Evolutionary conservation across 768 basidiomycete species (phyloP).

Genomic region (Psilocybe sp.): DNA sequence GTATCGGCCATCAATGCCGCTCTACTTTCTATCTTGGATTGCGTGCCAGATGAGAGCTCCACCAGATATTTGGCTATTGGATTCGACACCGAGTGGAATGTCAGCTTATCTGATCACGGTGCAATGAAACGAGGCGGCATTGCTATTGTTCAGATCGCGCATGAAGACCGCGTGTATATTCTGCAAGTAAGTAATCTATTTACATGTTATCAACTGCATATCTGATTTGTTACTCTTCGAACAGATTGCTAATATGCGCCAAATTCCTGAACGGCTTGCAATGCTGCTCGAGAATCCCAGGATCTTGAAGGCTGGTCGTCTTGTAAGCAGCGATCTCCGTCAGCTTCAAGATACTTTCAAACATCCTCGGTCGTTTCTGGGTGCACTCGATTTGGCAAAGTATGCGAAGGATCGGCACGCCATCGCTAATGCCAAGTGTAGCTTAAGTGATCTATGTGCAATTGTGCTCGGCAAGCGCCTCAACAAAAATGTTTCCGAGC

Average conservation of each 20-base stretch:
- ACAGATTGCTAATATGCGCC: constrained; percentile 13
- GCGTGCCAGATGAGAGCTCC: constrained; percentile 1
- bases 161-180: constrained; percentile 11
- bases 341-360: constrained; percentile 8
- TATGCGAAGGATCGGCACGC: neutral
- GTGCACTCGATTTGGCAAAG: constrained; percentile 8
- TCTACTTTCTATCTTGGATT: constrained; percentile 12
- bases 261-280: constrained; percentile 12
- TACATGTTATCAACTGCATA: neutral
- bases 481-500: constrained; percentile 15
- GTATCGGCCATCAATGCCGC: constrained; percentile 12
- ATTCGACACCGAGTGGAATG: constrained; percentile 21
- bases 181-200: constrained; percentile 14
- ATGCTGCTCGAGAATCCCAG: constrained; percentile 12
- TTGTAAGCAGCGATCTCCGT: constrained; percentile 20
- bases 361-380: neutral
- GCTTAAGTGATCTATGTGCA: constrained; percentile 28
- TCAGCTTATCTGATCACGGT: constrained; percentile 8
- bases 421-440: constrained; percentile 4
- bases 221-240: constrained; percentile 6
- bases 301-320: constrained; percentile 21
- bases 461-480: constrained; percentile 15
- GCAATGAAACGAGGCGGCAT: constrained; percentile 7
- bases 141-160: constrained; percentile 18
- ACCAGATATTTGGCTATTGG: constrained; percentile 13